These are phyloP conservation scores for Trametes gibbosa DNA, from an alignment of 768 basidiomycete species.

Conservation along the genomic window DNA sequence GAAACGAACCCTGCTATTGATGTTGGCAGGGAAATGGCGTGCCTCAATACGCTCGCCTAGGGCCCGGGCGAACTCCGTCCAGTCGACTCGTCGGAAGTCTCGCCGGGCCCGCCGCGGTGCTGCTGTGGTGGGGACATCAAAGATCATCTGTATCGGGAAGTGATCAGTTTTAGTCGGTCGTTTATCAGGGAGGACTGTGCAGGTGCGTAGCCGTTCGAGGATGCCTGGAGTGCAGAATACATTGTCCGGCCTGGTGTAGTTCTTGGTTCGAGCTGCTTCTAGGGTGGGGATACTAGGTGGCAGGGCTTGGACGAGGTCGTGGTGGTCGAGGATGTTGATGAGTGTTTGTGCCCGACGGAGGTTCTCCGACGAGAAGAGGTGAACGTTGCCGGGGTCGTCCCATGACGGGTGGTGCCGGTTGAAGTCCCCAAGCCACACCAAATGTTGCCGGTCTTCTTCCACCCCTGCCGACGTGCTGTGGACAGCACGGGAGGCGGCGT, in stretches of 20 bases:
- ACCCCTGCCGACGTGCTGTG: background rate
- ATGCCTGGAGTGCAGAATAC: slow-evolving; percentile 33
- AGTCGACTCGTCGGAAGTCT: slow-evolving; percentile 33
- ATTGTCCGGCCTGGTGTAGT: slow-evolving; percentile 42
- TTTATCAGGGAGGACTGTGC: slow-evolving; percentile 22
- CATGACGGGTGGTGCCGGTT: slow-evolving; percentile 29
- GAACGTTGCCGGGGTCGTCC: slow-evolving; percentile 33
- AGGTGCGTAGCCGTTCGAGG: slow-evolving; percentile 24
- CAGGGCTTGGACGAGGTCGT: slow-evolving; percentile 35
- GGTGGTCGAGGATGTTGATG: slow-evolving; percentile 23
- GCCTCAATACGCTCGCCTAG: slow-evolving; percentile 9
- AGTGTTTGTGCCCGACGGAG: slow-evolving; percentile 26
- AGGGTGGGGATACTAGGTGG: slow-evolving; percentile 37
- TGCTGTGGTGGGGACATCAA: slow-evolving; percentile 24
- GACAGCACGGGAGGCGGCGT: slow-evolving; percentile 1
- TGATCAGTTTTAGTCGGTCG: slow-evolving; percentile 7
- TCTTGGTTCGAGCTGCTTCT: slow-evolving; percentile 26
- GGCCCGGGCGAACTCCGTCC: slow-evolving; percentile 28
- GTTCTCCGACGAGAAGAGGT: slow-evolving; percentile 35
- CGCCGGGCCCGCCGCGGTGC: background rate
- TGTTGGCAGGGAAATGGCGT: background rate
- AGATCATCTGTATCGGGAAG: slow-evolving; percentile 33
- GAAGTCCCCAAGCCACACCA: slow-evolving; percentile 31
- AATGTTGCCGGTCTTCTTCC: slow-evolving; percentile 3
- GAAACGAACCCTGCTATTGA: slow-evolving; percentile 12